A percentile compares a stretch with the other conserved stretches of the same genome.
phyloP scores from a whole-genome alignment of 2,329 filamentous ascomycete species.

The Aureobasidium pullulans region DNA sequence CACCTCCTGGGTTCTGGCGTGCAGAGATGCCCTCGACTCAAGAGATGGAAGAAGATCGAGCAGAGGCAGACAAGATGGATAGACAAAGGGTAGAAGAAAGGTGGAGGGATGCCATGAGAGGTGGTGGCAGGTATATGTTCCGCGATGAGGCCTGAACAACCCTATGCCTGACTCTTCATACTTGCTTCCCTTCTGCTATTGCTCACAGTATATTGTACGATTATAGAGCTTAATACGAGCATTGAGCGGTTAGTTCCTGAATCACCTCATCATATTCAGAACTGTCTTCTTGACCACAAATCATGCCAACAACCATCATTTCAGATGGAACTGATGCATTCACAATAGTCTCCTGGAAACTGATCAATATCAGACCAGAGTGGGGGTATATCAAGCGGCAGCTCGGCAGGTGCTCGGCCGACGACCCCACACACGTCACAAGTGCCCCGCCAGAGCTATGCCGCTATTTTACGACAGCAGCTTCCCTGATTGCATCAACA shows the following conservation, averaged over 20 bases:
- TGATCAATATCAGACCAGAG: not conserved
- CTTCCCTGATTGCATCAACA: slow-evolving; percentile 5
- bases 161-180: too few relatives aligned
- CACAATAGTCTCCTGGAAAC: too few relatives aligned
- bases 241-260: too few relatives aligned
- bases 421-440: not conserved
- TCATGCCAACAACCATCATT: too few relatives aligned
- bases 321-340: too few relatives aligned
- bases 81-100: slow-evolving; percentile 61
- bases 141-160: slow-evolving; percentile 54
- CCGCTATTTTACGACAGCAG: not conserved
- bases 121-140: slow-evolving; percentile 71
- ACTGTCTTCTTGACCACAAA: too few relatives aligned
- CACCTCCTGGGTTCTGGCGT: slow-evolving; percentile 85
- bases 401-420: not conserved
- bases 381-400: slow-evolving; percentile 1
- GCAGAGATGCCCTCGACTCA: slow-evolving; percentile 86
- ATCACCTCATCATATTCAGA: too few relatives aligned
- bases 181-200: not conserved
- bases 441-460: not conserved
- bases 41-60: slow-evolving; percentile 59
- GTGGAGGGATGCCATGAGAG: slow-evolving; percentile 73
- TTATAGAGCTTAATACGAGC: too few relatives aligned
- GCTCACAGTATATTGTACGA: not conserved
- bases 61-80: slow-evolving; percentile 57